phyloP scores from a whole-genome alignment of 805 yeast species.

The Kazachstania taianensis region DNA sequence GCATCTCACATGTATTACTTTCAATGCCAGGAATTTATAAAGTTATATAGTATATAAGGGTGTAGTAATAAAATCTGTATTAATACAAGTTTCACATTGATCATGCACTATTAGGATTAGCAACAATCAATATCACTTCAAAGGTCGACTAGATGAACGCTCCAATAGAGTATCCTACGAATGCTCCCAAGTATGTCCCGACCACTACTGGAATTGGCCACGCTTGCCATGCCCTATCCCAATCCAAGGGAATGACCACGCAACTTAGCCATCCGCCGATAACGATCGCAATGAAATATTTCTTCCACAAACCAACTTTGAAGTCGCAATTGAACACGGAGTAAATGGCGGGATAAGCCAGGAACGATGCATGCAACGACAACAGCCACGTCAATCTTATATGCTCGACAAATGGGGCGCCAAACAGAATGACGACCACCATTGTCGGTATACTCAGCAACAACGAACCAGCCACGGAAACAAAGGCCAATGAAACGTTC shows the following conservation, averaged over 20 bases:
- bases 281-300: constrained; percentile 26
- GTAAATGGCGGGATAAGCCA: constrained; percentile 57
- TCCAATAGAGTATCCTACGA: constrained; percentile 44
- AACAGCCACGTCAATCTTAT: constrained; percentile 47
- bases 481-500: constrained; percentile 16
- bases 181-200: constrained; percentile 70
- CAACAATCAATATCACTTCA: no score
- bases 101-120: no score
- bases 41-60: not conserved
- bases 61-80: no score
- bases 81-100: no score
- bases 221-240: constrained; percentile 96
- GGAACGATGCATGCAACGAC: constrained; percentile 49
- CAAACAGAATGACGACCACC: constrained; percentile 48
- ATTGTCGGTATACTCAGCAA: constrained; percentile 20
- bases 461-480: constrained; percentile 18
- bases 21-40: no score
- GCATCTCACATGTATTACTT: no score
- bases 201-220: constrained; percentile 86
- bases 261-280: constrained; percentile 91
- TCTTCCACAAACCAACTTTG: constrained; percentile 35
- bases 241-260: constrained; percentile 86
- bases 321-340: constrained; percentile 45
- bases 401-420: constrained; percentile 63
- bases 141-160: constrained; percentile 19